Conservation (phyloP, 2,329 filamentous ascomycete species). For the Raffaelea ambrosiae region DNA sequence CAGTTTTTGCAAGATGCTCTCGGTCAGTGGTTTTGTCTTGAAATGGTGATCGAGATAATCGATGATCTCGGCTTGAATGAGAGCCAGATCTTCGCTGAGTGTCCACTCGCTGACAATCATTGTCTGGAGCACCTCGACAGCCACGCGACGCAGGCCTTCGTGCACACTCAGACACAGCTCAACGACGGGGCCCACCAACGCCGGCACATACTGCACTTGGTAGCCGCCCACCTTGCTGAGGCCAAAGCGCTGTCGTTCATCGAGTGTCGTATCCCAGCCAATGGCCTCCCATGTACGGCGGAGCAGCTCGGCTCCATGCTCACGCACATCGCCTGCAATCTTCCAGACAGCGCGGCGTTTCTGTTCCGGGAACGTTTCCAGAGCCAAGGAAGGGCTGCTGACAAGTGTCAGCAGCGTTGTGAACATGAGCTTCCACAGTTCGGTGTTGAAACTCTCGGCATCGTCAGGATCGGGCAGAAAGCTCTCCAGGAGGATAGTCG, state of each 20-base stretch:
- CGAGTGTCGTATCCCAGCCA: slow-evolving; percentile 82
- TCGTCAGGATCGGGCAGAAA: slow-evolving; percentile 87
- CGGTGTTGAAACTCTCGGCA: slow-evolving; percentile 83
- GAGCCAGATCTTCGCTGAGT: slow-evolving; percentile 79
- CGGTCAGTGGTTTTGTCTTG: slow-evolving; percentile 79
- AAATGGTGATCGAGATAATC: slow-evolving; percentile 86
- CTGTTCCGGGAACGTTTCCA: slow-evolving; percentile 95
- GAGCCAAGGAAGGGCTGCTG: slow-evolving; percentile 75
- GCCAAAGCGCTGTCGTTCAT: slow-evolving; percentile 71
- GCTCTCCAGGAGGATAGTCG: slow-evolving; percentile 68
- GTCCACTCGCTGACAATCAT: slow-evolving; percentile 99
- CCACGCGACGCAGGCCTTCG: slow-evolving; percentile 79
- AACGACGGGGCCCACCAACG: slow-evolving; percentile 82
- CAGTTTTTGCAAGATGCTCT: slow-evolving; percentile 83
- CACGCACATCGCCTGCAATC: slow-evolving; percentile 91
- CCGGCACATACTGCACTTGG: slow-evolving; percentile 95
- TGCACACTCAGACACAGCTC: slow-evolving; percentile 94
- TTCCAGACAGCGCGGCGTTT: slow-evolving; percentile 97
- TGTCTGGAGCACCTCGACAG: slow-evolving; percentile 86
- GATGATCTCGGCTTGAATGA: slow-evolving; percentile 94
- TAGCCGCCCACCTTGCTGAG: slow-evolving; percentile 86
- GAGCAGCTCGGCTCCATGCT: slow-evolving; percentile 80
- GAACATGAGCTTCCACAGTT: slow-evolving; percentile 91
- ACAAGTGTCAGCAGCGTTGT: slow-evolving; percentile 82
- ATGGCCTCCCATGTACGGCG: slow-evolving; percentile 88